Evolutionary conservation across 306 rosid species (phyloP), one percentile per base, ranked within the genome.

Genomic region (Sicyos edulis): DNA sequence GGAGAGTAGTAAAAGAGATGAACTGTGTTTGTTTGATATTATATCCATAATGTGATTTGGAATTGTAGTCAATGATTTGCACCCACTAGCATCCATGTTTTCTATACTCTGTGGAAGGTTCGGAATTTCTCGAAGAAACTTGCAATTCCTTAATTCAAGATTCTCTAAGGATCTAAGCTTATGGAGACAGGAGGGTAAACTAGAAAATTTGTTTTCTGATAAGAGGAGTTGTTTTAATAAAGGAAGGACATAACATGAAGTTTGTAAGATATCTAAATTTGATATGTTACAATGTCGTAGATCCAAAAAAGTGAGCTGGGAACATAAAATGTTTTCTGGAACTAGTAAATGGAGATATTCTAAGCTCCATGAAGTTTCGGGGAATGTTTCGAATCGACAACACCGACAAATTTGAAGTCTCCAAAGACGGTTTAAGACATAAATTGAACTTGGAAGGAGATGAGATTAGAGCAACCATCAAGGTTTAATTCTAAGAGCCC

Each of bases 401-500:
- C 67, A 60, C 2, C 67, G 45, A 60, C 45, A 0, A 15, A 60
- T 44, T 13, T 0, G 2, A 60, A 60, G 67, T 7, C 14, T 1
- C 2, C 7, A 0, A 63, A 63, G 70, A 40, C 1, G 4, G 15
- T 10, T 1, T 8, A 61, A 32, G 47, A 34, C 32, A 24, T 61
- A 40, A 34, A 63, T 40, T 63, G 51, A n/a, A 37, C 51, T 19
- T 2, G 70, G 70, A 17, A 64, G 9, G 70, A 17, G 22, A 37
- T 42, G 52, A 64, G 70, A 29, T 19, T 19, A 16, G 24, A 40
- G 22, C 70, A 64, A 17, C 15, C 9, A 0, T 1, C 0, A 11
- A 64, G 70, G 4, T 8, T 1, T 40, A 64, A 40, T 0, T 0
- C 0, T 0, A 0, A 0, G 7, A 64, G 70, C 14, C 7, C 0